Conservation (phyloP, 2,329 filamentous ascomycete genomes). For the Arthrinium phaeospermum region DNA sequence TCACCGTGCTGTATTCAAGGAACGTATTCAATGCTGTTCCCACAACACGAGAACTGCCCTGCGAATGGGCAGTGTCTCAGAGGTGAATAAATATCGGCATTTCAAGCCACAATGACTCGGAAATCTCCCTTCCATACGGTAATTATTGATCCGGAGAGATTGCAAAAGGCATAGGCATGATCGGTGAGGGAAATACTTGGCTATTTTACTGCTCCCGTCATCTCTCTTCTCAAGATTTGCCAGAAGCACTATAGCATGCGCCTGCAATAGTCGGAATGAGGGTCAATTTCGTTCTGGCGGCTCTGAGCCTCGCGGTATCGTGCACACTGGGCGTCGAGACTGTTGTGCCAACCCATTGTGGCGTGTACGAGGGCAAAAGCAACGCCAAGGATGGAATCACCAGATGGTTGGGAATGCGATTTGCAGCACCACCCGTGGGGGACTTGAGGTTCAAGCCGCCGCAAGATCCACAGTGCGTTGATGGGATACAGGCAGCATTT, state of each 20-base stretch:
- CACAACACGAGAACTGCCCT: neutral
- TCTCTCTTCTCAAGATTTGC: no score
- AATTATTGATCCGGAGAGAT: neutral
- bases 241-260: neutral
- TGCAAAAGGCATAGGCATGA: neutral
- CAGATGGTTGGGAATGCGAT: conserved; percentile 20
- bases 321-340: neutral
- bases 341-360: neutral
- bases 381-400: neutral
- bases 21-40: neutral
- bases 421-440: conserved; percentile 7
- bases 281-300: neutral
- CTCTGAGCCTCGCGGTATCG: conserved; percentile 1
- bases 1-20: neutral
- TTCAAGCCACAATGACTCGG: neutral
- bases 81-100: neutral
- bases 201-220: neutral
- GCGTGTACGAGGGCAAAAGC: neutral
- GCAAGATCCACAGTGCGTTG: neutral
- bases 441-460: conserved; percentile 1
- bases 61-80: neutral
- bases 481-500: neutral
- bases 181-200: neutral
- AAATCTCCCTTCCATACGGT: neutral
- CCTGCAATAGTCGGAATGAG: neutral